phyloP scores from a whole-genome alignment of 352 stramenopile genomes.

The Pythium sp. region DNA sequence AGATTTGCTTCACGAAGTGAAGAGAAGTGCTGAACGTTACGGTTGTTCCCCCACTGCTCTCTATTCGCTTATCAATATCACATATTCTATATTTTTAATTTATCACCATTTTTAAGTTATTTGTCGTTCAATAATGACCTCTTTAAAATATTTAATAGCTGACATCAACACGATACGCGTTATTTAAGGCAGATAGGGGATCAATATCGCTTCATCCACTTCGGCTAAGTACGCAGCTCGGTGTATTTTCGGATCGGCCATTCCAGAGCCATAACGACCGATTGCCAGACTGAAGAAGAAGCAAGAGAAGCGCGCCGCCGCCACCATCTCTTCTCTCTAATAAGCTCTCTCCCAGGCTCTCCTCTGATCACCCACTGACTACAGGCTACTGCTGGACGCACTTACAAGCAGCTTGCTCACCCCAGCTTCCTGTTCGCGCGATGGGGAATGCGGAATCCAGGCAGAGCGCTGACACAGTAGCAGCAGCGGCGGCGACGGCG shows the following conservation, averaged over 20 bases:
- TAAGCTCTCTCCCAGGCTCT: neutral
- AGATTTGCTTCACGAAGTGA: neutral
- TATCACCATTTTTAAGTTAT: no score
- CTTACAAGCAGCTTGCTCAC: neutral
- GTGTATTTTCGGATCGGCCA: constrained; percentile 6
- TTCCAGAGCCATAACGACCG: neutral
- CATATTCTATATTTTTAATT: neutral
- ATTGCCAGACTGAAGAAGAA: constrained; percentile 1
- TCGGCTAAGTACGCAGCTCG: neutral
- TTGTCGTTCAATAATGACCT: neutral
- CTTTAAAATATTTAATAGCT: neutral
- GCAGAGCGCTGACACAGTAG: neutral
- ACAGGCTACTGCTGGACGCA: neutral
- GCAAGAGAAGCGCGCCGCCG: neutral
- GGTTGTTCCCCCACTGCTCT: neutral
- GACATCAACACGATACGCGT: neutral
- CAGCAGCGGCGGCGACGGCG: neutral
- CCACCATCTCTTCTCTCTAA: neutral
- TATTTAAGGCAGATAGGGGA: neutral
- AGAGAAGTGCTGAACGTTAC: constrained; percentile 1
- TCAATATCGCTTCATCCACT: neutral
- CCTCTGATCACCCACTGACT: neutral
- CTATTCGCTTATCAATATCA: no score
- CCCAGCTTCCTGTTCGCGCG: neutral
- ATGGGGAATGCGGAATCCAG: constrained; percentile 16